Conservation (phyloP, 257 asterid species). For the Solanum rostratum region DNA sequence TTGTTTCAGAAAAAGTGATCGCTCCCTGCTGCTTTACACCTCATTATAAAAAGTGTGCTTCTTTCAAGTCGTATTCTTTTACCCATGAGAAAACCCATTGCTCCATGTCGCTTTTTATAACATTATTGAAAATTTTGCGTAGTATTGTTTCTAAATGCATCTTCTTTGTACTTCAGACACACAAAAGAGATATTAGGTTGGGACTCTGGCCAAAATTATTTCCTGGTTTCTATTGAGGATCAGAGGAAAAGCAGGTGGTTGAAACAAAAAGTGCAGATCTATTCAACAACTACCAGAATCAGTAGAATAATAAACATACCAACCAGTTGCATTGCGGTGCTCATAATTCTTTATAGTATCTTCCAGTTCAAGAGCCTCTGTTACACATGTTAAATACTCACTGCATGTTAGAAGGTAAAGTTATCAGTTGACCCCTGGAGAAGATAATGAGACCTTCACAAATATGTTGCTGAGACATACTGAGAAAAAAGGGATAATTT, state of each 20-base stretch:
- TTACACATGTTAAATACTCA: constrained; percentile 80
- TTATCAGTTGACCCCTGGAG: neutral
- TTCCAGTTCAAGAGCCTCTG: constrained; percentile 97
- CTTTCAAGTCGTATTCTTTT: neutral
- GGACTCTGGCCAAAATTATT: neutral
- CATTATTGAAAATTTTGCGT: neutral
- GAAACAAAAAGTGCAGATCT: neutral
- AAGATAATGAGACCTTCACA: neutral
- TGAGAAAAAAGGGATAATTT: neutral
- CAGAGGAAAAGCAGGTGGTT: neutral
- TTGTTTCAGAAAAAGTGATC: neutral
- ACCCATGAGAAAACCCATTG: neutral
- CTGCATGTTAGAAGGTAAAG: constrained; percentile 34
- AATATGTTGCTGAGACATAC: neutral
- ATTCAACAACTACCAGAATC: constrained; percentile 1
- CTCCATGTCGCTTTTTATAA: neutral
- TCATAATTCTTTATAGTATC: constrained; percentile 90
- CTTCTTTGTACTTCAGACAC: neutral
- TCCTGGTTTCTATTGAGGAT: neutral
- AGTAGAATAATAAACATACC: constrained; percentile 43
- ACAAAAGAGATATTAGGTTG: neutral
- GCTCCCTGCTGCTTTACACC: neutral
- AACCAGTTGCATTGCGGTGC: constrained; percentile 74
- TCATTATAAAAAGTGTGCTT: neutral
- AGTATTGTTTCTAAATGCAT: neutral